Evolutionary conservation across 1,139 yeast species (phyloP).

Genomic region (Zygosaccharomyces sapae): DNA sequence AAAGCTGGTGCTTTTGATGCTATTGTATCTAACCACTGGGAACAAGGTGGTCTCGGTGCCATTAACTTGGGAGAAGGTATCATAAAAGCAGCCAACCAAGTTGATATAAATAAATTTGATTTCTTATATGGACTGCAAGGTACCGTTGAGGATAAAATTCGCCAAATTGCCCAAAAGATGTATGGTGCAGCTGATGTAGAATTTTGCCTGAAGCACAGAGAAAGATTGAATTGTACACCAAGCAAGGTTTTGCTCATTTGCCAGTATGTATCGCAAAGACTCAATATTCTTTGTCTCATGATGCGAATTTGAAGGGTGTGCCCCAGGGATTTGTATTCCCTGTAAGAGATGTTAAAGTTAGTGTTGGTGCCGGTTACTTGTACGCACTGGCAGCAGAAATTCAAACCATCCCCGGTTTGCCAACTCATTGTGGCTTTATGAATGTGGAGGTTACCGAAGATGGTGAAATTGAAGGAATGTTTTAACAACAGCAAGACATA

Average conservation of each 20-base stretch:
- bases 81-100: conserved; percentile 60
- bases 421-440: conserved; percentile 96
- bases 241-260: conserved; percentile 86
- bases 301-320: conserved; percentile 88
- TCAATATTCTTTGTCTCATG: conserved; percentile 93
- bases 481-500: conserved; percentile 40
- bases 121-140: conserved; percentile 69
- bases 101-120: conserved; percentile 52
- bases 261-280: conserved; percentile 98
- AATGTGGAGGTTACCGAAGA: conserved; percentile 90
- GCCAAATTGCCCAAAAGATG: conserved; percentile 81
- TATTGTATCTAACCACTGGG: conserved; percentile 95
- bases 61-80: conserved; percentile 83
- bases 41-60: conserved; percentile 95
- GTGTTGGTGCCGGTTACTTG: conserved; percentile 94
- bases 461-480: conserved; percentile 93
- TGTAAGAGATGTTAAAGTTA: conserved; percentile 87
- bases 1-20: conserved; percentile 96
- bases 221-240: conserved; percentile 78
- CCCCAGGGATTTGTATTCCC: conserved; percentile 95
- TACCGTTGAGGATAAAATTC: conserved; percentile 77
- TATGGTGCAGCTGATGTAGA: conserved; percentile 93
- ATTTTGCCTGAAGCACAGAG: conserved; percentile 77
- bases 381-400: conserved; percentile 97
- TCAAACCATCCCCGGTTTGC: conserved; percentile 95